Percentiles rank a stretch among this genome's conserved stretches.
Evolutionary conservation across 2,329 filamentous ascomycete genomes (phyloP).

Genomic region (Anisogramma anomala): DNA sequence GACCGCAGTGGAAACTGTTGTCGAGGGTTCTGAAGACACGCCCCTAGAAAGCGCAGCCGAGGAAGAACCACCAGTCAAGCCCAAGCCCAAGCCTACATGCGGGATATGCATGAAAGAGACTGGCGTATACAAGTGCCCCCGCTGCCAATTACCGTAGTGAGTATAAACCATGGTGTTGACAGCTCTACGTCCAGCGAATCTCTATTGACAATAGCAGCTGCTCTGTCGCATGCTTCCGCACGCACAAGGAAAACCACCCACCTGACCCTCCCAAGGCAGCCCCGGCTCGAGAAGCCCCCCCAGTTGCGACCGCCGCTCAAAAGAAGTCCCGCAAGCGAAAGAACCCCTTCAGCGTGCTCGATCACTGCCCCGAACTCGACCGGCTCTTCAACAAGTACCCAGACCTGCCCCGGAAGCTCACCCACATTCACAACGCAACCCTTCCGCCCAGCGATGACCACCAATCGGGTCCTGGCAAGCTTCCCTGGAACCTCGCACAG

Average conservation of each 20-base stretch:
- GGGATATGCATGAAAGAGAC: slow-evolving; percentile 39
- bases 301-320: slow-evolving; percentile 11
- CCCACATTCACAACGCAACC: slow-evolving; percentile 38
- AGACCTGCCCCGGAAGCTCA: slow-evolving; percentile 33
- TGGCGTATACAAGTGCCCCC: slow-evolving; percentile 53
- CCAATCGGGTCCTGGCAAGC: slow-evolving; percentile 7
- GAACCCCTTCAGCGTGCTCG: slow-evolving; percentile 41
- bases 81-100: slow-evolving; percentile 34
- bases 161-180: slow-evolving; percentile 23
- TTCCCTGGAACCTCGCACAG: slow-evolving; percentile 15
- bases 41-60: not conserved
- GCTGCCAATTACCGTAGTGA: slow-evolving; percentile 47
- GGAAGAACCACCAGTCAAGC: slow-evolving; percentile 15
- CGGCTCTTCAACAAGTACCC: slow-evolving; percentile 44
- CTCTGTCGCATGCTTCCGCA: slow-evolving; percentile 41
- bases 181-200: slow-evolving; percentile 5
- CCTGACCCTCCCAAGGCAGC: slow-evolving; percentile 16
- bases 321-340: slow-evolving; percentile 8
- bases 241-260: slow-evolving; percentile 23
- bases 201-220: slow-evolving; percentile 31
- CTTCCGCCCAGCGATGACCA: slow-evolving; percentile 28
- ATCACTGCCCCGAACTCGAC: slow-evolving; percentile 37
- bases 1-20: slow-evolving; percentile 7
- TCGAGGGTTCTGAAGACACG: no score
- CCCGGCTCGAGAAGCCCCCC: slow-evolving; percentile 9